These are phyloP conservation scores for Pseudogymnoascus sp. DNA, from an alignment of 2,329 filamentous ascomycete species.

Conservation along the genomic window DNA sequence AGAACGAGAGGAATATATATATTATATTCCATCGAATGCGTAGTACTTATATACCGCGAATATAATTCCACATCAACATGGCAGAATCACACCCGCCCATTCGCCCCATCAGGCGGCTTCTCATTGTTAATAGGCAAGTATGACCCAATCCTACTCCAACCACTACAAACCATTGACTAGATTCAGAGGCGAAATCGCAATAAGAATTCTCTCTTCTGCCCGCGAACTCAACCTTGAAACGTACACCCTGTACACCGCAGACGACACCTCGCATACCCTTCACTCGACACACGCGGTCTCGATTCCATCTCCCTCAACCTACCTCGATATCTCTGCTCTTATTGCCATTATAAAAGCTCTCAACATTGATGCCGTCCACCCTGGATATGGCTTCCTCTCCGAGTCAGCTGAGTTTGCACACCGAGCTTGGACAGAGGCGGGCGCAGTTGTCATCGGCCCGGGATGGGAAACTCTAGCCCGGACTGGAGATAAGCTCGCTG, in stretches of 20 bases:
- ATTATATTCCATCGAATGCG: background rate
- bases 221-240: constrained; percentile 50
- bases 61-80: background rate
- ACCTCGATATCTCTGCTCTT: constrained; percentile 43
- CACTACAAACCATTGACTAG: background rate
- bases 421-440: constrained; percentile 58
- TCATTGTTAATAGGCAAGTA: constrained; percentile 44
- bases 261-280: constrained; percentile 47
- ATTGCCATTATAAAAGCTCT: constrained; percentile 40
- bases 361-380: constrained; percentile 57
- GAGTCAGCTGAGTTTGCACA: constrained; percentile 63
- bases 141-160: background rate
- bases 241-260: constrained; percentile 45
- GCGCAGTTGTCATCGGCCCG: constrained; percentile 62
- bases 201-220: constrained; percentile 51
- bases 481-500: constrained; percentile 38
- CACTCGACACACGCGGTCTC: constrained; percentile 43
- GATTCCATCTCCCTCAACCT: constrained; percentile 42
- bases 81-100: background rate
- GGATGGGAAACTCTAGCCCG: constrained; percentile 32
- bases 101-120: constrained; percentile 39
- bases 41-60: background rate
- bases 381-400: constrained; percentile 63
- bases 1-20: background rate
- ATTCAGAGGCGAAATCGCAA: constrained; percentile 54